Conservation (phyloP, 768 basidiomycete species). For the Tylopilus sp. region DNA sequence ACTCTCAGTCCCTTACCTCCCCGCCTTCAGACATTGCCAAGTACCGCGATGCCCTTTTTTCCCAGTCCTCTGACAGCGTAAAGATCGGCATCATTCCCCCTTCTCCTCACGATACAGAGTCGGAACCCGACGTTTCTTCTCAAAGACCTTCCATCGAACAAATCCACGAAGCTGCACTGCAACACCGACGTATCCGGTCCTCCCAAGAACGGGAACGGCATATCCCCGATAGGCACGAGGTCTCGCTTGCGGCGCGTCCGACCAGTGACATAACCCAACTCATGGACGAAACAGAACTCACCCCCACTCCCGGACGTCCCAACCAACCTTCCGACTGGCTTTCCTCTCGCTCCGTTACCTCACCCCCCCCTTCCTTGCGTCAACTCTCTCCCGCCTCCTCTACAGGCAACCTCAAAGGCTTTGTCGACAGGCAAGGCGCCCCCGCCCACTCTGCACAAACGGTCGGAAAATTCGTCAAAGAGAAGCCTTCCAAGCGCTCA, state of each 20-base stretch:
- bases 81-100: conserved; percentile 32
- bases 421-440: conserved; percentile 19
- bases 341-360: conserved; percentile 3
- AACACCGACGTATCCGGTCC: conserved; percentile 26
- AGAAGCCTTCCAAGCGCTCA: conserved; percentile 24
- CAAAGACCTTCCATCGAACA: conserved; percentile 16
- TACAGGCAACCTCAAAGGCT: conserved; percentile 28
- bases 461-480: conserved; percentile 4
- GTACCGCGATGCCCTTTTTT: conserved; percentile 4
- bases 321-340: conserved; percentile 16
- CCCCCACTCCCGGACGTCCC: conserved; percentile 23
- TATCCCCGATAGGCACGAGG: conserved; percentile 30
- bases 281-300: conserved; percentile 27
- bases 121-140: conserved; percentile 11
- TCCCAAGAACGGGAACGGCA: conserved; percentile 31
- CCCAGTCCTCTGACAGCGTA: conserved; percentile 21
- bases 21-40: conserved; percentile 6
- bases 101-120: conserved; percentile 20
- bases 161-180: conserved; percentile 12
- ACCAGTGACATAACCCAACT: conserved; percentile 18
- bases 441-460: conserved; percentile 3
- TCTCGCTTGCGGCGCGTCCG: conserved; percentile 32
- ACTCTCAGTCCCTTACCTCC: conserved; percentile 7
- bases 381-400: conserved; percentile 32
- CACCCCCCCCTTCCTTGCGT: conserved; percentile 12